phyloP scores from a whole-genome alignment of 2,329 filamentous ascomycete genomes.

The Daldinia eschscholtzii region DNA sequence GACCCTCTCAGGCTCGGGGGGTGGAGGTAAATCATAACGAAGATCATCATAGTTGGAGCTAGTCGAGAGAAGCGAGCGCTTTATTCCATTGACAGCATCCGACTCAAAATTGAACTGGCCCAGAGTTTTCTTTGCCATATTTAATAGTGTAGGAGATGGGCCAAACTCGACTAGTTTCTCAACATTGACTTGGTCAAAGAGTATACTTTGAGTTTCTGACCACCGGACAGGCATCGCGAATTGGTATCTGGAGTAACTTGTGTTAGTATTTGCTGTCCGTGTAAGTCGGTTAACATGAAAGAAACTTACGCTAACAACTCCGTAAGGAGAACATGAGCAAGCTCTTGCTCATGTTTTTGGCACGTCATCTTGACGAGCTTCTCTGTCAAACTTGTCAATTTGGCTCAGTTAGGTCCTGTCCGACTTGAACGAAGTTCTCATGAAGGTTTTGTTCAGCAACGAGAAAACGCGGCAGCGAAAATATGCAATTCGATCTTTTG shows the following conservation, averaged over 20 bases:
- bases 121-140: constrained; percentile 42
- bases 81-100: constrained; percentile 41
- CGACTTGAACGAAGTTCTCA: constrained; percentile 9
- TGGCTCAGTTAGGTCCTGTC: neutral
- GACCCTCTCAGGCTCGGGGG: constrained; percentile 22
- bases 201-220: constrained; percentile 42
- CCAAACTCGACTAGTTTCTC: constrained; percentile 42
- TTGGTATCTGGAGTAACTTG: constrained; percentile 35
- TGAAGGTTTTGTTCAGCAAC: constrained; percentile 7
- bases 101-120: constrained; percentile 40
- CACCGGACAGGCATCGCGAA: constrained; percentile 44
- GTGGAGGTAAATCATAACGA: constrained; percentile 36
- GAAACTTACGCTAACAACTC: constrained; percentile 40
- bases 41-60: constrained; percentile 42
- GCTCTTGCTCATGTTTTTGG: constrained; percentile 37
- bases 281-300: neutral
- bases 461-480: constrained; percentile 13
- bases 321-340: constrained; percentile 44
- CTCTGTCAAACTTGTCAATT: neutral
- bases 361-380: constrained; percentile 26
- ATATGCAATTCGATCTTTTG: constrained; percentile 2
- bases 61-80: constrained; percentile 40
- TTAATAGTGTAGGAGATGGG: constrained; percentile 40
- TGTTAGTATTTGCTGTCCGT: constrained; percentile 8
- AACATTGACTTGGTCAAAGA: constrained; percentile 38